Evolutionary conservation across 75 land plant species (phyloP).

Genomic region (Adiantum capillusveneris): DNA sequence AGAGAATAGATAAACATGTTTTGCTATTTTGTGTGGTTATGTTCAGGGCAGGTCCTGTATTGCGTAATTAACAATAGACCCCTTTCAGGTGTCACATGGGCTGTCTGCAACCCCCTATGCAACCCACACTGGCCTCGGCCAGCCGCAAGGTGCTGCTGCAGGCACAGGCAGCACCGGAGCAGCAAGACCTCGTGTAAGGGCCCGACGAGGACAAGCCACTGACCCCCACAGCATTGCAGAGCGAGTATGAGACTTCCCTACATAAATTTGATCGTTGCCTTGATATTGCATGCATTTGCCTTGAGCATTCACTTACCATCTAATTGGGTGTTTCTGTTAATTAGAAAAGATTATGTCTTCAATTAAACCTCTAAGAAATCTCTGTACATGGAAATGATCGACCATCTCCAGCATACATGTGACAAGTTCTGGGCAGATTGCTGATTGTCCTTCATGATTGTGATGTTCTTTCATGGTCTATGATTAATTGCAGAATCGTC

Average conservation of each 20-base stretch:
- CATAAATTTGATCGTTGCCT: not conserved
- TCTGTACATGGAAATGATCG: too few species aligned
- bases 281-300: not conserved
- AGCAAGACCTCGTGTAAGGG: conserved; percentile 15
- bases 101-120: not conserved
- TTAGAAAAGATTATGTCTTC: too few species aligned
- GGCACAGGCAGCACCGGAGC: not conserved
- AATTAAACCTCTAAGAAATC: too few species aligned
- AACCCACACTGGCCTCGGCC: not conserved
- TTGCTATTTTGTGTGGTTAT: too few species aligned
- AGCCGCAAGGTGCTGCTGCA: conserved; percentile 4
- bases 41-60: too few species aligned
- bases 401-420: too few species aligned
- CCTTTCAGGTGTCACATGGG: not conserved
- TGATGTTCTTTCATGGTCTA: too few species aligned
- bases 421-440: too few species aligned
- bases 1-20: too few species aligned
- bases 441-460: too few species aligned
- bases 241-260: not conserved
- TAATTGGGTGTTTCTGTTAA: too few species aligned
- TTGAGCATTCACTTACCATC: too few species aligned
- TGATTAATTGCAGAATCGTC: conserved; percentile 36
- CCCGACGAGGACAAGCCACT: conserved; percentile 18
- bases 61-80: not conserved
- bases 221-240: conserved; percentile 19